Conservation (phyloP, 306 rosid genomes). For the Vicia sativa region DNA sequence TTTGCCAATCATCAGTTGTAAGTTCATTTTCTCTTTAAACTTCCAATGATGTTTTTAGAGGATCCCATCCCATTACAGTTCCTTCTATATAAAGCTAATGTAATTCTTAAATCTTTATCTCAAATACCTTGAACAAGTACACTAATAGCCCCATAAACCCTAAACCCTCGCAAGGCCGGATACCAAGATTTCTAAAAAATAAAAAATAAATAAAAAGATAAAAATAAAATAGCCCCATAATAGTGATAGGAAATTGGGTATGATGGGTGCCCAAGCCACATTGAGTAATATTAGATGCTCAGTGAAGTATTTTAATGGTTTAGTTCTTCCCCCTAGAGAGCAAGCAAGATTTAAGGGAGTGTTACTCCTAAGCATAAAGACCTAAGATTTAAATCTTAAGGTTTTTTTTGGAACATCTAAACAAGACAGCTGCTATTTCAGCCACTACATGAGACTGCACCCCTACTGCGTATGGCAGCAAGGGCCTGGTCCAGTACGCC, state of each 20-base stretch:
- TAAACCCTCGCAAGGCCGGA: too few species aligned
- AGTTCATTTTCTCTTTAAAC: too few species aligned
- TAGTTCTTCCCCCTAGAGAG: neutral
- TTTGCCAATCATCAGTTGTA: too few species aligned
- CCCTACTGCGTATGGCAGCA: neutral
- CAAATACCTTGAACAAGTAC: slow-evolving; percentile 11
- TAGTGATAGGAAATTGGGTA: neutral
- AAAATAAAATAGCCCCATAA: too few species aligned
- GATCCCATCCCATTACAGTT: neutral
- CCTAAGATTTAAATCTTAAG: neutral
- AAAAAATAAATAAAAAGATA: too few species aligned
- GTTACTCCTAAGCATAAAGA: neutral
- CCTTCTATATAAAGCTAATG: neutral
- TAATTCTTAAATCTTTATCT: slow-evolving; percentile 27
- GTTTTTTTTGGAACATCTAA: neutral
- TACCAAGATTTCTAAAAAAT: too few species aligned
- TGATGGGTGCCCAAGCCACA: too few species aligned
- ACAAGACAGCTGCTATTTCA: neutral
- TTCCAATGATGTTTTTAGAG: too few species aligned
- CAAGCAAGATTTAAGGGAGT: neutral
- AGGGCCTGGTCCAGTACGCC: neutral
- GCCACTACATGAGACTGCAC: neutral
- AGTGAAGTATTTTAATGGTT: neutral
- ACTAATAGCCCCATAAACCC: slow-evolving; percentile 31
- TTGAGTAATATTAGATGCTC: neutral